Evolutionary conservation across 345 rosid species (phyloP).

Genomic region (Eucalyptus pumila): DNA sequence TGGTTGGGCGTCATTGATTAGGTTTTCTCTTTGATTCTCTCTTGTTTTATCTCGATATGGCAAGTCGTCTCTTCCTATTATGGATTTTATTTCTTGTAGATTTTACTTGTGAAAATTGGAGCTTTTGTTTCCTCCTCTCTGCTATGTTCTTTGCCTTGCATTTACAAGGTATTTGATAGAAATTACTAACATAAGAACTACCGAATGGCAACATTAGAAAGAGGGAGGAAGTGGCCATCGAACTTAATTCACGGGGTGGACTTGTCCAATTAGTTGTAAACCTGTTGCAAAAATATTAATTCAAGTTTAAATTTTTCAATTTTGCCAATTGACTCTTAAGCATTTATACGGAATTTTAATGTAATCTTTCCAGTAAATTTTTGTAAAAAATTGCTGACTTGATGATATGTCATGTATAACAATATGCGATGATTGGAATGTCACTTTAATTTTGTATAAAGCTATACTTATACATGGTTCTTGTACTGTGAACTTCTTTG

Average conservation of each 20-base stretch:
- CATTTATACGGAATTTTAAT: no score
- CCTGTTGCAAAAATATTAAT: no score
- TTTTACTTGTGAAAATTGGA: background rate
- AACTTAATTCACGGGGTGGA: background rate
- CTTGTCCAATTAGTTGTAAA: no score
- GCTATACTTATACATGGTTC: background rate
- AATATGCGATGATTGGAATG: no score
- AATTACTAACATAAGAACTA: background rate
- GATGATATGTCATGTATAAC: no score
- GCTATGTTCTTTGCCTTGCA: background rate
- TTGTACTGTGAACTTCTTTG: background rate
- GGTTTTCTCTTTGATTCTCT: background rate
- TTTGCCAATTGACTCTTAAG: no score
- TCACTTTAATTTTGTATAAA: no score
- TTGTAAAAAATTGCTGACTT: no score
- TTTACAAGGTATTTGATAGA: background rate
- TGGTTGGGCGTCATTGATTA: background rate
- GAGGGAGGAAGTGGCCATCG: background rate
- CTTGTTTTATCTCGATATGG: background rate
- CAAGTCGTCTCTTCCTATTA: background rate
- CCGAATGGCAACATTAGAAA: background rate
- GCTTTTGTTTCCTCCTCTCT: background rate
- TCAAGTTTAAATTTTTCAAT: no score
- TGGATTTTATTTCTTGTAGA: background rate
- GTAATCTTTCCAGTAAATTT: no score